phyloP scores from a whole-genome alignment of 208 protist genomes.

The Trichomonas tenax region DNA sequence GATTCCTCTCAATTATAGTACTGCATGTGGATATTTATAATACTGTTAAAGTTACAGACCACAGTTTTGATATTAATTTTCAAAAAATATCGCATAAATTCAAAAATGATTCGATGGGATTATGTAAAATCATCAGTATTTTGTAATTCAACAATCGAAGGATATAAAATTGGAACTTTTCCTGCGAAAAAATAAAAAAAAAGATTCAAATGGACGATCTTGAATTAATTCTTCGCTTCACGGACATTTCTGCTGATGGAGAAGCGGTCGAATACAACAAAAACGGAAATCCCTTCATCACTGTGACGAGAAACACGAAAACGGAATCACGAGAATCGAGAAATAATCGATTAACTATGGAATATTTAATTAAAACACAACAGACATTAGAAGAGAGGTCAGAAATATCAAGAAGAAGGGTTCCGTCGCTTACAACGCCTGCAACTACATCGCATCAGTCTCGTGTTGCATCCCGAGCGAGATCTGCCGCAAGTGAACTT shows the following conservation, averaged over 20 bases:
- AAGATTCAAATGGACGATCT: not conserved
- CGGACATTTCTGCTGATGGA: not conserved
- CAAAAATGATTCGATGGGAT: too few species aligned
- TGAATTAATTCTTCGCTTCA: not conserved
- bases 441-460: not conserved
- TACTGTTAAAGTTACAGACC: too few species aligned
- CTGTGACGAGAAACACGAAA: not conserved
- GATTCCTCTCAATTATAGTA: too few species aligned
- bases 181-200: too few species aligned
- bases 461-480: not conserved
- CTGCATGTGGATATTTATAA: too few species aligned
- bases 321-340: too few species aligned
- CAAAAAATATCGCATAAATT: too few species aligned
- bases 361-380: not conserved
- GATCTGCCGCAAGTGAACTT: not conserved
- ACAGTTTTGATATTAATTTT: too few species aligned
- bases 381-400: not conserved
- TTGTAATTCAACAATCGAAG: too few species aligned
- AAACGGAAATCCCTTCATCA: not conserved
- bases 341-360: not conserved
- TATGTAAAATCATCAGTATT: too few species aligned
- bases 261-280: not conserved
- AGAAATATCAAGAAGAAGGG: not conserved
- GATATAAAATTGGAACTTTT: too few species aligned
- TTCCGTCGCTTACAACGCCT: not conserved